phyloP scores from a whole-genome alignment of 2,329 filamentous ascomycete genomes.

The Colletotrichum siamense region DNA sequence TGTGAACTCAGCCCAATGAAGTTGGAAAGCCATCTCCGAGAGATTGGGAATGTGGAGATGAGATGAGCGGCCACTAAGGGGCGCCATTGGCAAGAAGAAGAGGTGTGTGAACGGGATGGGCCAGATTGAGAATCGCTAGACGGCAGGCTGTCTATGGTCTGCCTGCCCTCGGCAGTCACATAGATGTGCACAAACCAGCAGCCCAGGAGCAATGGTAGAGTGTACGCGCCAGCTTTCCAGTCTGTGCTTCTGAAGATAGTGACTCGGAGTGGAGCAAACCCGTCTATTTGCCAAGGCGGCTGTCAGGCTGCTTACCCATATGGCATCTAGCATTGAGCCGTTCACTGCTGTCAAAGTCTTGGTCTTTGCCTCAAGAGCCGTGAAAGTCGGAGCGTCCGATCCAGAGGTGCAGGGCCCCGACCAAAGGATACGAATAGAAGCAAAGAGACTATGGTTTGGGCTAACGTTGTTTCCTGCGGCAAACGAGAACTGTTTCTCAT shows the following conservation, averaged over 20 bases:
- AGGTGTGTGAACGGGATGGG: neutral
- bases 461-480: neutral
- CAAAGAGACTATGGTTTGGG: neutral
- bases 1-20: neutral
- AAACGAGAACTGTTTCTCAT: neutral
- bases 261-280: neutral
- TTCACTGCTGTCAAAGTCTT: neutral
- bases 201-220: neutral
- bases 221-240: neutral
- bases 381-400: neutral
- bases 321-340: neutral
- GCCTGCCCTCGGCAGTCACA: neutral
- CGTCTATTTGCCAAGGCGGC: neutral
- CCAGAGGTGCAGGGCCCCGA: neutral
- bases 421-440: neutral
- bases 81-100: neutral
- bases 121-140: neutral
- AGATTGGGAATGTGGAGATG: constrained; percentile 9
- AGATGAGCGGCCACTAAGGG: neutral
- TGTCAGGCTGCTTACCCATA: neutral
- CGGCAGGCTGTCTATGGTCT: neutral
- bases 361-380: neutral
- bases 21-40: neutral
- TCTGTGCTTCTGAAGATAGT: neutral
- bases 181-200: neutral